Conservation (phyloP, 108 stramenopile species). For the Stephanodiscus minutulus region DNA sequence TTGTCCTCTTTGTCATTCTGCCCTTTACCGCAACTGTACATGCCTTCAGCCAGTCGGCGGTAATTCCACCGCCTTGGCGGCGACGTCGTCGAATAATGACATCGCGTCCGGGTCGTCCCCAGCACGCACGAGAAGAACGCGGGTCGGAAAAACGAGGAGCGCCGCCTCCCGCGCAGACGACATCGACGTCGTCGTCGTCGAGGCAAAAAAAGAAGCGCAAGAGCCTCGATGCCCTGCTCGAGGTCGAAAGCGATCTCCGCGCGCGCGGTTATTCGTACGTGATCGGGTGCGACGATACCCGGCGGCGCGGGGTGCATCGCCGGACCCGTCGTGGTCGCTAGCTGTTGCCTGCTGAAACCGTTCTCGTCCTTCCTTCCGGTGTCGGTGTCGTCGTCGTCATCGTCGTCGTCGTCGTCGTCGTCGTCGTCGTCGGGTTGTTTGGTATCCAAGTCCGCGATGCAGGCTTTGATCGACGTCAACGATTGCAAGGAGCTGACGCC, state of each 20-base stretch:
- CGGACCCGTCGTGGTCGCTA: constrained; percentile 76
- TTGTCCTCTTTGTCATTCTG: no score
- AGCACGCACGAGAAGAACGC: no score
- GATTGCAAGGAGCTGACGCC: constrained; percentile 66
- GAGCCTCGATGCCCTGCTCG: constrained; percentile 30
- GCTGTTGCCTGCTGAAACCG: constrained; percentile 56
- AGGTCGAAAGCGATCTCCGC: constrained; percentile 34
- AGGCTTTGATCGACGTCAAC: constrained; percentile 46
- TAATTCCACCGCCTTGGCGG: no score
- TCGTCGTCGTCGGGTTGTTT: neutral
- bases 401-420: neutral
- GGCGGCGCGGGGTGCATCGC: constrained; percentile 80
- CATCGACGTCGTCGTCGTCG: no score
- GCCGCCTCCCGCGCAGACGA: neutral
- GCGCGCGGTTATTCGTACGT: constrained; percentile 49
- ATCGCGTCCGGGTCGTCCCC: no score
- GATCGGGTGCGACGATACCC: constrained; percentile 77
- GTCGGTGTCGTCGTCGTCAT: constrained; percentile 2
- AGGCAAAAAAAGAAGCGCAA: neutral
- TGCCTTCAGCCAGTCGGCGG: no score
- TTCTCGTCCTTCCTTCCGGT: constrained; percentile 17
- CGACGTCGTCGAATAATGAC: no score
- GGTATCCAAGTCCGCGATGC: constrained; percentile 13
- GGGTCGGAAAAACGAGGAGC: no score
- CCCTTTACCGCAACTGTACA: no score